Evolutionary conservation across 129 eudicot genomes (phyloP), one percentile per base, ranked within the genome.

Genomic region (Scalesia atractyloides): DNA sequence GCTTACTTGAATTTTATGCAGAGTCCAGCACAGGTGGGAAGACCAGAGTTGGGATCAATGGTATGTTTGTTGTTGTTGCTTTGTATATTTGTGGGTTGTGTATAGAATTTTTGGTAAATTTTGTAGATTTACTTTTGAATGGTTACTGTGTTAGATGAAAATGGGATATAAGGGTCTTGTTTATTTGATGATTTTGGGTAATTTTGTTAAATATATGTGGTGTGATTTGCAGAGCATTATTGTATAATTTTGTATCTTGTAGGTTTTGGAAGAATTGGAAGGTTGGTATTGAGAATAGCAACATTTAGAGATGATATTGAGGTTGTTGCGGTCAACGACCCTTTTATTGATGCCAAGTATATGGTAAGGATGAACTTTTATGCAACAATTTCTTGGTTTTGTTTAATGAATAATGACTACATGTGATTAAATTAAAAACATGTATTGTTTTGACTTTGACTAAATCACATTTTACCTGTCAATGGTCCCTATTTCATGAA

Each of bases 261-360:
- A 94, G 99, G 99, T 66, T 90, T 90, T 80, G 99, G 99, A 72
- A 88, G 97, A 66, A 90, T 94, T 64, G 99, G 99, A 61, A 88
- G 99, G 76, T 70, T 94, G 69, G 99, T 90, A 15, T 78, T 94
- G 69, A 82, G 99, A 66, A 83, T 94, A 74, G 99, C 99, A 58
- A 84, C 94, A 48, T 88, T 76, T 69, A 88, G 99, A 87, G 94
- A 90, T 78, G 99, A 94, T 80, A 86, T 94, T 33, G 97, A 94
- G 64, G 99, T 88, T 64, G 99, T 90, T 20, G 99, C 97, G 6
- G 97, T 94, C 57, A 94, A 94, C 66, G 99, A 94, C 81, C 99
- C 99, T 79, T 94, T 94, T 73, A 85, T 94, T 83, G 97, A 94
- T 74, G 93, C 93, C 34, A 84, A 88, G 60, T 94, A 94, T 85